phyloP scores from a whole-genome alignment of 179 eudicot species.

The Gypsophila paniculata region DNA sequence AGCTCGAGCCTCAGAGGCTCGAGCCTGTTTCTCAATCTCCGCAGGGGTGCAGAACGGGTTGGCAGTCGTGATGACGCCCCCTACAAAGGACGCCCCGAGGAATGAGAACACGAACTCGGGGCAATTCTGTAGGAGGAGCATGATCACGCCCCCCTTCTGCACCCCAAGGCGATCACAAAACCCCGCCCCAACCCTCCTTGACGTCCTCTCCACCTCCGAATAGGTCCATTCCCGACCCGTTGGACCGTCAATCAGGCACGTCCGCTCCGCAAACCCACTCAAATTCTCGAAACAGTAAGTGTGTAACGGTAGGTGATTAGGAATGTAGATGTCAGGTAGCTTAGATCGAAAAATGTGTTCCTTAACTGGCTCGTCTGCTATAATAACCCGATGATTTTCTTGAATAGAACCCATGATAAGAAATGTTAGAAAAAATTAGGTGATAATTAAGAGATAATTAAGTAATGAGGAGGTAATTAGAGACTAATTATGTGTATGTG shows the following conservation, averaged over 20 bases:
- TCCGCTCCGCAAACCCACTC: slow-evolving; percentile 31
- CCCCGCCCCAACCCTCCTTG: slow-evolving; percentile 47
- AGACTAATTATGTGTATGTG: background rate
- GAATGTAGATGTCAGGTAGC: slow-evolving; percentile 73
- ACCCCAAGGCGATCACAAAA: slow-evolving; percentile 43
- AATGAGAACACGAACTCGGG: slow-evolving; percentile 78
- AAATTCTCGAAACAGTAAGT: slow-evolving; percentile 68
- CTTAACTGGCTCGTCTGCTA: background rate
- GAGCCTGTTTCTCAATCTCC: slow-evolving; percentile 69
- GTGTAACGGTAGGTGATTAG: slow-evolving; percentile 67
- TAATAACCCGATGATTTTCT: slow-evolving; percentile 3
- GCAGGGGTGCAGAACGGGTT: slow-evolving; percentile 67
- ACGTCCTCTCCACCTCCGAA: slow-evolving; percentile 54
- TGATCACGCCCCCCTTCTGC: slow-evolving; percentile 51
- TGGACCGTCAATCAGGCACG: slow-evolving; percentile 66
- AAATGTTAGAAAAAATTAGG: background rate
- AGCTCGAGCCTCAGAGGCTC: slow-evolving; percentile 53
- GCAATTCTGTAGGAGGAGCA: slow-evolving; percentile 72
- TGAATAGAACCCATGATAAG: slow-evolving; percentile 24
- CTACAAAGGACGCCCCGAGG: slow-evolving; percentile 67
- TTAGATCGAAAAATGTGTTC: slow-evolving; percentile 73
- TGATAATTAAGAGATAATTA: background rate
- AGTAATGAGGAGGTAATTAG: slow-evolving; percentile 1
- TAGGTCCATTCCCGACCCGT: slow-evolving; percentile 48
- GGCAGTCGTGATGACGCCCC: slow-evolving; percentile 70